Percentiles rank a stretch among this genome's conserved stretches.
Evolutionary conservation across 2,329 filamentous ascomycete species (phyloP).

Genomic region (Hymenoscyphus repandus): DNA sequence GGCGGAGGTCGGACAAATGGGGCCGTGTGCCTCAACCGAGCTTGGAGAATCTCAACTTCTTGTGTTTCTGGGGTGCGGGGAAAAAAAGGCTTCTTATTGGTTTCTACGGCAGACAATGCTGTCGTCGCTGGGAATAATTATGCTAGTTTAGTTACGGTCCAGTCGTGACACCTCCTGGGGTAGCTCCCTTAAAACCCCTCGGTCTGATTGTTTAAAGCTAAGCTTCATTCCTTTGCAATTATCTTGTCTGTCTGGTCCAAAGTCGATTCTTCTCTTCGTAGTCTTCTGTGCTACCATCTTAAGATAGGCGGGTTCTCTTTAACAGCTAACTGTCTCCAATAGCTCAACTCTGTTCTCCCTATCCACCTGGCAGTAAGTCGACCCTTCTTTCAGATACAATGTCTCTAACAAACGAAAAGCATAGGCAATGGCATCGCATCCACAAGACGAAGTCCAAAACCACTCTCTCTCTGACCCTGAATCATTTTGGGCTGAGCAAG

Average conservation of each 20-base stretch:
- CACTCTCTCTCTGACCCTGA: constrained; percentile 64
- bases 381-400: neutral
- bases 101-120: neutral
- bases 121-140: neutral
- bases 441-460: constrained; percentile 31
- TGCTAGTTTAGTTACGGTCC: too few species aligned
- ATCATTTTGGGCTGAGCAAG: constrained; percentile 71
- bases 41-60: neutral
- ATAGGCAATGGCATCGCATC: constrained; percentile 25
- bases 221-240: too few species aligned
- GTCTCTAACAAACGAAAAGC: neutral
- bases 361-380: neutral
- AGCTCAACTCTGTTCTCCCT: neutral
- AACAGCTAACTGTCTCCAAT: neutral
- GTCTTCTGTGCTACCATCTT: neutral
- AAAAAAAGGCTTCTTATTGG: neutral
- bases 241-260: too few species aligned
- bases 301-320: too few species aligned
- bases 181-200: too few species aligned
- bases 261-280: too few species aligned
- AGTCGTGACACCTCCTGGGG: too few species aligned
- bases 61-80: neutral
- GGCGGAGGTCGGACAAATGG: neutral
- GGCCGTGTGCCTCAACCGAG: neutral
- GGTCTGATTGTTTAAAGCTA: too few species aligned